These are phyloP conservation scores for Arctium lappa DNA, from an alignment of 129 eudicot genomes.

Conservation along the genomic window DNA sequence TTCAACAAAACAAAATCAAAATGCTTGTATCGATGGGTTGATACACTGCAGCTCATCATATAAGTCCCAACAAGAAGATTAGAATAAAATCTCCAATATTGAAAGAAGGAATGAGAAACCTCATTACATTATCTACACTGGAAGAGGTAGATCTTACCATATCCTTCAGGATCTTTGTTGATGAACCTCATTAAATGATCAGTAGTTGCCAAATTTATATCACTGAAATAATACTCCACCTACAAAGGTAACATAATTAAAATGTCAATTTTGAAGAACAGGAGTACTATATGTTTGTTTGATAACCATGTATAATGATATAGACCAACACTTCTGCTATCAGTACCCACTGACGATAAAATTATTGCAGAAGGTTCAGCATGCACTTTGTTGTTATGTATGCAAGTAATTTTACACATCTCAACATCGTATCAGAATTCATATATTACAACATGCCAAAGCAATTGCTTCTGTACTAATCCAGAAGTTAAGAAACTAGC, in stretches of 20 bases:
- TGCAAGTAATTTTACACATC: neutral
- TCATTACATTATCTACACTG: neutral
- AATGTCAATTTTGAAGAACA: slow-evolving; percentile 15
- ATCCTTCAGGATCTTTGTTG: slow-evolving; percentile 88
- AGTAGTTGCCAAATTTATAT: slow-evolving; percentile 93
- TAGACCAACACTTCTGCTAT: neutral
- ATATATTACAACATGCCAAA: neutral
- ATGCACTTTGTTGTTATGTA: neutral
- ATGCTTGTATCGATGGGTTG: neutral
- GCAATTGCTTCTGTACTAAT: neutral
- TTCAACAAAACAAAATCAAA: neutral
- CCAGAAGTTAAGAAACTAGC: neutral
- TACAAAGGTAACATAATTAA: slow-evolving; percentile 31
- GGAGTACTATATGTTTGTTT: neutral
- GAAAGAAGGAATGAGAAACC: neutral
- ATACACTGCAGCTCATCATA: neutral
- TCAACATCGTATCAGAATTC: neutral
- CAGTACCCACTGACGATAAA: neutral
- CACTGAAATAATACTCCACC: slow-evolving; percentile 99
- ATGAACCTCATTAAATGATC: slow-evolving; percentile 80
- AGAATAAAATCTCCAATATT: neutral
- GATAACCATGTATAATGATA: neutral
- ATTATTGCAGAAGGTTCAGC: neutral
- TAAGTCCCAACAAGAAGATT: neutral
- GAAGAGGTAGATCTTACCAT: slow-evolving; percentile 46